These are phyloP conservation scores for Ilex asprella DNA, from an alignment of 257 asterid species.

Conservation along the genomic window DNA sequence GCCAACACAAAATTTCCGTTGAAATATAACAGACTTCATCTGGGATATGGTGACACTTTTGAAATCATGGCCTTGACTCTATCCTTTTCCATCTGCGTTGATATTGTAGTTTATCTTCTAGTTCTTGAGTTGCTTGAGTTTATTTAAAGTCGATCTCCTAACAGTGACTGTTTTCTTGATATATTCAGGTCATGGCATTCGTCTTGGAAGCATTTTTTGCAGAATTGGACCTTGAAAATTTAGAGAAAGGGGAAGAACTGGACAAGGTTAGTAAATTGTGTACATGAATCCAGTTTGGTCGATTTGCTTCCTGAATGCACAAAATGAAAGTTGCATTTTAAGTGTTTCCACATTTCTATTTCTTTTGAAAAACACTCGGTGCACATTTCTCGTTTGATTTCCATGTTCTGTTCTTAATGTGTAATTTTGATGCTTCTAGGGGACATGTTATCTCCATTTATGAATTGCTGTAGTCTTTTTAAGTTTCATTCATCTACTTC, in stretches of 20 bases:
- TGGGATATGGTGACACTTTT: background rate
- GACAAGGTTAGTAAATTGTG: conserved; percentile 39
- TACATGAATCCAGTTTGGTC: background rate
- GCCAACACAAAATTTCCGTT: no score
- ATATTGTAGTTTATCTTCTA: background rate
- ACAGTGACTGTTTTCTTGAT: background rate
- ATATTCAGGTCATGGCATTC: conserved; percentile 81
- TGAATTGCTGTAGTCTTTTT: no score
- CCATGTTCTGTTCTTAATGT: no score
- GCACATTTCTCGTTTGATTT: no score
- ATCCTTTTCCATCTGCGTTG: background rate
- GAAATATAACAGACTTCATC: background rate
- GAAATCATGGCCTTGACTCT: background rate
- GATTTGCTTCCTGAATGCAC: background rate
- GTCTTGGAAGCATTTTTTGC: conserved; percentile 98
- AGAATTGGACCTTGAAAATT: conserved; percentile 78
- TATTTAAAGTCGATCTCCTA: no score
- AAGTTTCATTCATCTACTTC: background rate
- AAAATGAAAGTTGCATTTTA: no score
- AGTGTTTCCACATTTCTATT: no score
- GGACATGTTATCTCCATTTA: no score
- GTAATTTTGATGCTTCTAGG: no score
- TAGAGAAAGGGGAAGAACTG: conserved; percentile 34
- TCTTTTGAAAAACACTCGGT: no score
- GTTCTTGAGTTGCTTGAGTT: background rate